These are phyloP conservation scores for Conticribra weissflogii DNA, from an alignment of 108 stramenopile genomes.

Conservation along the genomic window DNA sequence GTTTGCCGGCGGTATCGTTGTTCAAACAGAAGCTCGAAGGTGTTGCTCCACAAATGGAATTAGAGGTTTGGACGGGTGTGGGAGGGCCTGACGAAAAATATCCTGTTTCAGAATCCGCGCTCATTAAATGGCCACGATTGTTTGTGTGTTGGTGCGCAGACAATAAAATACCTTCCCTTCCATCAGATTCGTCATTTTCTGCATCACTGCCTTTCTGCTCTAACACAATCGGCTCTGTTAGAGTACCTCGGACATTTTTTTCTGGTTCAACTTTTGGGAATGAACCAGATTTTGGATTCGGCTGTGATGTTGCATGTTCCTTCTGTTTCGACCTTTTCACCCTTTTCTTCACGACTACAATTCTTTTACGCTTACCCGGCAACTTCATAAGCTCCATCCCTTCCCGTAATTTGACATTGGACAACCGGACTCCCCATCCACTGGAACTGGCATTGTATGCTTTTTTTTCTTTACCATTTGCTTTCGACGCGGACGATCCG, in stretches of 20 bases:
- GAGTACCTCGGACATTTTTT: neutral
- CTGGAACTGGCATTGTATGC: conserved; percentile 23
- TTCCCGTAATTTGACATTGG: conserved; percentile 80
- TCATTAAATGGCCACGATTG: conserved; percentile 8
- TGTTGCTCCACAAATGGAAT: conserved; percentile 26
- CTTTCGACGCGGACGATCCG: conserved; percentile 13
- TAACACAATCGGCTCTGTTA: neutral
- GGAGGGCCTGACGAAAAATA: conserved; percentile 44
- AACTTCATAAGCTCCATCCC: conserved; percentile 75
- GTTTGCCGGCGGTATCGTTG: neutral
- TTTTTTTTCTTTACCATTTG: neutral
- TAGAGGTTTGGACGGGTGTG: conserved; percentile 30
- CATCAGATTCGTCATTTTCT: neutral
- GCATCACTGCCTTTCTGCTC: neutral
- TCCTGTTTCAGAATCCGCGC: conserved; percentile 30
- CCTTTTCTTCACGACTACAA: conserved; percentile 28
- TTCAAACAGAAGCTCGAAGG: conserved; percentile 21
- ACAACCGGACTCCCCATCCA: conserved; percentile 84
- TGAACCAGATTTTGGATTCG: neutral
- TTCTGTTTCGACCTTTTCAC: conserved; percentile 42
- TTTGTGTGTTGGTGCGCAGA: neutral
- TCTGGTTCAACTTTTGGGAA: neutral
- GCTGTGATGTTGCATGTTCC: neutral
- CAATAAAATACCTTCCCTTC: neutral
- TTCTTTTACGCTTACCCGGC: conserved; percentile 67